These are phyloP conservation scores for Jamesozyma jinghongensis DNA, from an alignment of 805 yeast genomes.

Conservation along the genomic window DNA sequence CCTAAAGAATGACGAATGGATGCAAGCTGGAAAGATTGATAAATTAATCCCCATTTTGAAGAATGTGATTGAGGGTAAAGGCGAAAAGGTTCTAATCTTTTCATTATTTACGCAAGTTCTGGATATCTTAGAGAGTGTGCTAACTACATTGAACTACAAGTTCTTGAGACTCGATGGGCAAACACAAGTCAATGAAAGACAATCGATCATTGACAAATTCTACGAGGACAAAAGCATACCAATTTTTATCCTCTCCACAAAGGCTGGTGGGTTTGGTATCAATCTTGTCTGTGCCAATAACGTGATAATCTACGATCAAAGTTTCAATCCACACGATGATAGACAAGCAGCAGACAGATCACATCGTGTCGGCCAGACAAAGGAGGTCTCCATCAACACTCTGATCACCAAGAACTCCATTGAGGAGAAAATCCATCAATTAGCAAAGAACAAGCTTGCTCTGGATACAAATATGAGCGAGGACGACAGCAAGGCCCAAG, in stretches of 20 bases:
- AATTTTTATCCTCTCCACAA: conserved; percentile 81
- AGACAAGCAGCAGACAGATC: conserved; percentile 98
- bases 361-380: conserved; percentile 91
- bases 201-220: conserved; percentile 80
- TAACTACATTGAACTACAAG: conserved; percentile 53
- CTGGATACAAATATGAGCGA: conserved; percentile 52
- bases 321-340: conserved; percentile 97
- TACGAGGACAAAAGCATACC: conserved; percentile 76
- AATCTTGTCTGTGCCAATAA: conserved; percentile 91
- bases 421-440: conserved; percentile 77
- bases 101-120: conserved; percentile 89
- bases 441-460: conserved; percentile 87
- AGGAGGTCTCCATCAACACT: conserved; percentile 71
- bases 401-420: conserved; percentile 66
- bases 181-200: conserved; percentile 88
- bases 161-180: conserved; percentile 88
- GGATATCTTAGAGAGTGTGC: conserved; percentile 73
- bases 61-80: conserved; percentile 39
- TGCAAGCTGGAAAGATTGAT: conserved; percentile 65
- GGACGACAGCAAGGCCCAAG: conserved; percentile 30
- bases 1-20: conserved; percentile 47
- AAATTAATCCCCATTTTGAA: conserved; percentile 50
- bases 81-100: conserved; percentile 68
- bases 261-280: conserved; percentile 98
- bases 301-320: conserved; percentile 85